Evolutionary conservation across 176 grass and related monocot genomes (phyloP).

Genomic region (Pontederia paniculata): DNA sequence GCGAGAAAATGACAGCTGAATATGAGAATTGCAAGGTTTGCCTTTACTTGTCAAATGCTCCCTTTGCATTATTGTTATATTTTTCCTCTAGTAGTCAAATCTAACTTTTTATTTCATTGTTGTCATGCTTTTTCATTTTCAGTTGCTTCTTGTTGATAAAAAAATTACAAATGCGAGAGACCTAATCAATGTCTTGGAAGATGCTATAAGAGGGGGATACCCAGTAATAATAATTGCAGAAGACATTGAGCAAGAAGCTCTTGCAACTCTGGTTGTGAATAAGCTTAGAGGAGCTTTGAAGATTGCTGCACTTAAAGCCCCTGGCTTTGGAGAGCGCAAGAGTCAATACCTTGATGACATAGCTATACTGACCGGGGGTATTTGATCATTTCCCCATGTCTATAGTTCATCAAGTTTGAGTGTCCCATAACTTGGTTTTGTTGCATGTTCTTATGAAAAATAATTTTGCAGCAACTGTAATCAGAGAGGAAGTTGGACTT

Average conservation of each 20-base stretch:
- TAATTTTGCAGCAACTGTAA: slow-evolving; percentile 55
- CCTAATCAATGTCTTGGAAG: slow-evolving; percentile 86
- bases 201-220: slow-evolving; percentile 82
- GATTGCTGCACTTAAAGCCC: slow-evolving; percentile 84
- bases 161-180: slow-evolving; percentile 89
- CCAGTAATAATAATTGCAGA: slow-evolving; percentile 79
- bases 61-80: neutral
- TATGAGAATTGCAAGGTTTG: slow-evolving; percentile 97
- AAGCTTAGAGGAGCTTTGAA: slow-evolving; percentile 89
- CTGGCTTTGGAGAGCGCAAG: slow-evolving; percentile 89
- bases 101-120: neutral
- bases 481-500: slow-evolving; percentile 90
- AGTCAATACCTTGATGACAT: slow-evolving; percentile 96
- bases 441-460: neutral
- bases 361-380: slow-evolving; percentile 88
- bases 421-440: neutral
- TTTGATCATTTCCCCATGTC: neutral
- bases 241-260: slow-evolving; percentile 95
- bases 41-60: slow-evolving; percentile 28
- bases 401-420: neutral
- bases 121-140: slow-evolving; percentile 16
- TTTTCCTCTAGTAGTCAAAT: neutral
- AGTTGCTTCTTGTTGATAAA: slow-evolving; percentile 91
- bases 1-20: slow-evolving; percentile 84
- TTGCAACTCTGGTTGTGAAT: slow-evolving; percentile 93